Evolutionary conservation across 345 rosid genomes (phyloP).

Genomic region (Eucalyptus sp.): DNA sequence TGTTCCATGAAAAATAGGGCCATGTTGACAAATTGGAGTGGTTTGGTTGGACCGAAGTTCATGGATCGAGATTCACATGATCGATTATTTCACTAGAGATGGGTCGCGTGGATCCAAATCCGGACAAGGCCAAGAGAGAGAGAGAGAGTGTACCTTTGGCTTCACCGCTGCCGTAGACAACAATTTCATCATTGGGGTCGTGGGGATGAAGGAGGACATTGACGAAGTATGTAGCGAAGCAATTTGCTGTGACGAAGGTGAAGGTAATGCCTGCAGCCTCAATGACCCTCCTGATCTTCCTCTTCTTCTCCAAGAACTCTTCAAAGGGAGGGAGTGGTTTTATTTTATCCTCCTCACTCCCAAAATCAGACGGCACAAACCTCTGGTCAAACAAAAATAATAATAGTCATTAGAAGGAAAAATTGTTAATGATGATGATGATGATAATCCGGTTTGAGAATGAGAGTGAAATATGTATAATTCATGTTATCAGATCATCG

Average conservation of each 20-base stretch:
- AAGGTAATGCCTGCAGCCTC: slow-evolving; percentile 28
- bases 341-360: slow-evolving; percentile 28
- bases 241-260: slow-evolving; percentile 25
- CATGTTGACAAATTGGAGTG: not conserved
- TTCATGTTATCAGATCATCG: not conserved
- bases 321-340: slow-evolving; percentile 23
- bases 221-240: slow-evolving; percentile 24
- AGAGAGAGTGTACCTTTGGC: slow-evolving; percentile 6
- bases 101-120: not conserved
- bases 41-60: not conserved
- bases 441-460: no score
- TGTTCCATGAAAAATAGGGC: no score
- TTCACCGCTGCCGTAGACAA: slow-evolving; percentile 27
- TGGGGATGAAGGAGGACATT: slow-evolving; percentile 11
- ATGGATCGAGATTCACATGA: not conserved
- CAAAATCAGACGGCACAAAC: slow-evolving; percentile 38
- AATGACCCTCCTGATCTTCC: slow-evolving; percentile 21
- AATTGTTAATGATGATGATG: not conserved
- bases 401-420: no score
- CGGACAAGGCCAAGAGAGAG: not conserved
- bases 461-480: not conserved
- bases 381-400: slow-evolving; percentile 5
- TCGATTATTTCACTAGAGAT: no score
- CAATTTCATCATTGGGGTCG: not conserved
- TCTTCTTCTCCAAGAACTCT: slow-evolving; percentile 16